Evolutionary conservation across 2,329 filamentous ascomycete species (phyloP), one percentile per base, ranked within the genome.

Genomic region (Diplodia sapinea): DNA sequence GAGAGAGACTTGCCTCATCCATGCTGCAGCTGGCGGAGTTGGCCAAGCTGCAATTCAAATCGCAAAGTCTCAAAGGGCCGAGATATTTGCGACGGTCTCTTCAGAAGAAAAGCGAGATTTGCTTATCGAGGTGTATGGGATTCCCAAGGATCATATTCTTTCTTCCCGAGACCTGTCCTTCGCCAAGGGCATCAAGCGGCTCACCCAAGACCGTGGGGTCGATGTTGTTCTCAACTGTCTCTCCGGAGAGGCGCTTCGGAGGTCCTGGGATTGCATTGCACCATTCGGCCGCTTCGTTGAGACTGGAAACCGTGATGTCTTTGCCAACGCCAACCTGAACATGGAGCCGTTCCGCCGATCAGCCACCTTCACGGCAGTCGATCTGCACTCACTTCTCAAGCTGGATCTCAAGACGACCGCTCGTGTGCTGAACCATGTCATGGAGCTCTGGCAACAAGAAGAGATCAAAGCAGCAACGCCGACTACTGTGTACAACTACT

Each of bases 191-290:
- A 74, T 72, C 70, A 74, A 74, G 72, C 65, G 73, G 3, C 11
- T 29, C 1, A 67, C 70, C 15, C 71, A 72, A 0, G 74, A 72
- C 4, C 65, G 66, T 11, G 23, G 72, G 23, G 51, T 76, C 40
- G 70, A 71, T 4, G 29, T 85, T 1, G 77, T 79, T 7, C 49
- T 76, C 3, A 76, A 75, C 33, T 71, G 70, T 13, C 65, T 75
- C 3, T 50, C 69, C 6, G 73, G 73, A 8, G 71, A 76, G 2
- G 31, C 68, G 12, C 65, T 75, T 3, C 38, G 63, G 17, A 69
- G 54, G 7, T 72, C 73, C 3, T 73, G 74, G 71, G 61, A 70
- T 29, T 73, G 70, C 55, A 63, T 74, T n/a, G 71, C 74, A 1
- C 33, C 68, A 15, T 75, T 72, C 62, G 77, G 78, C 3, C 71